These are phyloP conservation scores for Ogataea naganishii DNA, from an alignment of 805 yeast species.

Conservation along the genomic window DNA sequence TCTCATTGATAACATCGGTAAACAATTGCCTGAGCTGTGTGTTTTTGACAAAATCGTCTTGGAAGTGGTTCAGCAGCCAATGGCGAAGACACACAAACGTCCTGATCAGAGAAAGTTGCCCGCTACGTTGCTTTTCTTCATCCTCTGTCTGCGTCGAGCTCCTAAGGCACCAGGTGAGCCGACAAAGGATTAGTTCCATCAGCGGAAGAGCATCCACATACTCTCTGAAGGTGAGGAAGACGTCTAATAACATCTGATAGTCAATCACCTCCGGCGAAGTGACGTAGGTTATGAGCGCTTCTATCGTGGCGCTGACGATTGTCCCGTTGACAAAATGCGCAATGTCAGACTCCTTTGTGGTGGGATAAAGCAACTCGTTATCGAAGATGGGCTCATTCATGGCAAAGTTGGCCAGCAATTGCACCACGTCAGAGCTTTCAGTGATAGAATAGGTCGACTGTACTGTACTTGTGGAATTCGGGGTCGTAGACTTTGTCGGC, in stretches of 20 bases:
- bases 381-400: slow-evolving; percentile 26
- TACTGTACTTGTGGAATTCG: too few relatives aligned
- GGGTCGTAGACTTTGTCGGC: too few relatives aligned
- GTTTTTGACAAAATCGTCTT: slow-evolving; percentile 67
- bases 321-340: slow-evolving; percentile 14
- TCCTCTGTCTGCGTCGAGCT: slow-evolving; percentile 7
- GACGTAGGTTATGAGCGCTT: slow-evolving; percentile 45
- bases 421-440: too few relatives aligned
- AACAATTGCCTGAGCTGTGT: slow-evolving; percentile 37
- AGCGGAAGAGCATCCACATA: slow-evolving; percentile 54
- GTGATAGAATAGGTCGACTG: too few relatives aligned
- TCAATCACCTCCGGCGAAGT: slow-evolving; percentile 71
- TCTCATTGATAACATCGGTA: slow-evolving; percentile 31
- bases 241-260: slow-evolving; percentile 74
- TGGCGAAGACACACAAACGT: slow-evolving; percentile 83
- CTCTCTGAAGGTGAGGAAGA: slow-evolving; percentile 74
- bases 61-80: slow-evolving; percentile 83
- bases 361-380: slow-evolving; percentile 22
- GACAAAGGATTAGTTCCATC: slow-evolving; percentile 48
- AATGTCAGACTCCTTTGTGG: slow-evolving; percentile 23
- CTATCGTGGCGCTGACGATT: slow-evolving; percentile 20
- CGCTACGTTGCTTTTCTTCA: slow-evolving; percentile 31
- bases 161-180: slow-evolving; percentile 68
- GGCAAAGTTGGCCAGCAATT: slow-evolving; percentile 18
- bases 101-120: slow-evolving; percentile 63